Evolutionary conservation across 805 yeast genomes (phyloP).

Genomic region (Monosporozyma yasuniensis): DNA sequence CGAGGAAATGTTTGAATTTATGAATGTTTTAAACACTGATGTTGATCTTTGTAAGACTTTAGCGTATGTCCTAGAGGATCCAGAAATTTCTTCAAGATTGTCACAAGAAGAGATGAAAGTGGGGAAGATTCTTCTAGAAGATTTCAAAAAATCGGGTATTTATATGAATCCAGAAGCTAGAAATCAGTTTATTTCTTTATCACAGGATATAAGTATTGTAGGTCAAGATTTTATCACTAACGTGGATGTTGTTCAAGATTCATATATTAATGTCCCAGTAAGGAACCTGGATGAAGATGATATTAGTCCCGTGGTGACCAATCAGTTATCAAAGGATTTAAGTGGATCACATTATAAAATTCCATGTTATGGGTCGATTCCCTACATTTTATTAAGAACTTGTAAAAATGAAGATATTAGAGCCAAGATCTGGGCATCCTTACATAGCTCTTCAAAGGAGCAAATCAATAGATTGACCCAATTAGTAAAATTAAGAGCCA

Average conservation of each 20-base stretch:
- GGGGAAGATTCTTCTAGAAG: constrained; percentile 69
- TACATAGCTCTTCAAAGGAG: constrained; percentile 53
- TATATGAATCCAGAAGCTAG: constrained; percentile 61
- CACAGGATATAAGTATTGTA: constrained; percentile 68
- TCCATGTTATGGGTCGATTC: constrained; percentile 54
- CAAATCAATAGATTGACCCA: constrained; percentile 55
- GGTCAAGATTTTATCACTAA: constrained; percentile 62
- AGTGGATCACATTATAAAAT: constrained; percentile 38
- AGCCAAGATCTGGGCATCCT: constrained; percentile 60
- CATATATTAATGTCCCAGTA: constrained; percentile 19
- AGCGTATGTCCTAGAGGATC: constrained; percentile 41
- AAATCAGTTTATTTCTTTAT: constrained; percentile 61
- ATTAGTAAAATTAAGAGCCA: constrained; percentile 56
- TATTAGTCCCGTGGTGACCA: constrained; percentile 14
- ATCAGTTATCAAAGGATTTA: constrained; percentile 28
- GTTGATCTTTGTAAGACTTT: constrained; percentile 58
- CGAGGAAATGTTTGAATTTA: constrained; percentile 81
- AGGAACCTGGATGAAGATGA: constrained; percentile 15
- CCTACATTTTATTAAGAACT: constrained; percentile 54
- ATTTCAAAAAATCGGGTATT: constrained; percentile 86
- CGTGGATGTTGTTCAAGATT: constrained; percentile 14
- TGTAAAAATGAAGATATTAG: constrained; percentile 52
- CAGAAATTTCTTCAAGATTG: constrained; percentile 30
- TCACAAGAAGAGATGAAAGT: constrained; percentile 71
- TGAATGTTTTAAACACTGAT: constrained; percentile 86